Percentiles rank a stretch among this genome's conserved stretches.
phyloP scores from a whole-genome alignment of 345 rosid species.

The Firmiana major region DNA sequence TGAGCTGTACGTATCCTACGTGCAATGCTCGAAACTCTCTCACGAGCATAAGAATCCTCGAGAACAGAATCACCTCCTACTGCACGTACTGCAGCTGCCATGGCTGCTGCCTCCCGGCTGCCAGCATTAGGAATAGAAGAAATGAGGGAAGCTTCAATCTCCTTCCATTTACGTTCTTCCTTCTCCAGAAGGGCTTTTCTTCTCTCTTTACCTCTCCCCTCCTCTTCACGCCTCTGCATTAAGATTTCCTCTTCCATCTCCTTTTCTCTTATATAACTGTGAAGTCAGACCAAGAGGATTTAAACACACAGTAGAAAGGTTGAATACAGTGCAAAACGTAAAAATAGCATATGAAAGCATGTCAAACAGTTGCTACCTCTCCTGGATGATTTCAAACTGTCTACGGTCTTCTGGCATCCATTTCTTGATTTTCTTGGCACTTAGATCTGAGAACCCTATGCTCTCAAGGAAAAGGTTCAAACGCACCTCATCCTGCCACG shows the following conservation, averaged over 20 bases:
- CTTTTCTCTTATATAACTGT: constrained; percentile 92
- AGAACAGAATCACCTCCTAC: constrained; percentile 99
- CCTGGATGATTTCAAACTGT: constrained; percentile 97
- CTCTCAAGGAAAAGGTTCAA: constrained; percentile 96
- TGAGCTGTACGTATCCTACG: constrained; percentile 87
- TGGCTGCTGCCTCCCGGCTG: constrained; percentile 98
- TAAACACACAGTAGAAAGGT: background rate
- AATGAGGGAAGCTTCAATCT: constrained; percentile 98
- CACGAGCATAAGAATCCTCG: constrained; percentile 98
- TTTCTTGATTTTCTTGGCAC: constrained; percentile 95
- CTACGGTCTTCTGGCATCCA: constrained; percentile 99
- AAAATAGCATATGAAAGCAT: constrained; percentile 1
- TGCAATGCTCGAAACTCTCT: constrained; percentile 97
- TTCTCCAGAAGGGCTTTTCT: constrained; percentile 95
- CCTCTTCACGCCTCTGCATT: constrained; percentile 99
- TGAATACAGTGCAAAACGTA: background rate
- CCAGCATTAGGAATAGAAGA: constrained; percentile 99
- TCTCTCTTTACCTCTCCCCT: constrained; percentile 98
- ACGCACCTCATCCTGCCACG: constrained; percentile 90
- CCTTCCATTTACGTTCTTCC: constrained; percentile 99
- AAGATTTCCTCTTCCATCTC: constrained; percentile 99
- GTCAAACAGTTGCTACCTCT: constrained; percentile 53
- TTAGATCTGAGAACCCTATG: constrained; percentile 94
- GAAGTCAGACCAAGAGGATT: constrained; percentile 11
- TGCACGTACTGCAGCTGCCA: constrained; percentile 99